These are phyloP conservation scores for Zarea fungicola DNA, from an alignment of 2,329 filamentous ascomycete species.

Conservation along the genomic window DNA sequence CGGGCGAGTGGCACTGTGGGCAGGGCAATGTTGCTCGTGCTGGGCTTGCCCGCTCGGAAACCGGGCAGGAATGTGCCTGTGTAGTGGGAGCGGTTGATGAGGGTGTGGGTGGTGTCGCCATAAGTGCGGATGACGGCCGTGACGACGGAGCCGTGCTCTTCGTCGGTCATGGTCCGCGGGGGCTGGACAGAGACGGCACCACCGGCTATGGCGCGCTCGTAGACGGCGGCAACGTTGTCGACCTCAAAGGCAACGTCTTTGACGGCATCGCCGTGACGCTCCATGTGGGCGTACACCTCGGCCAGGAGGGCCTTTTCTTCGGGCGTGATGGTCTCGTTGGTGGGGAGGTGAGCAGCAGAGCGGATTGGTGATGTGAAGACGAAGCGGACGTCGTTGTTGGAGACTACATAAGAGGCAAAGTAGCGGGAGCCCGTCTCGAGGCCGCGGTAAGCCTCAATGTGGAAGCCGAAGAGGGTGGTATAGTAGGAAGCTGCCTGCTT, in stretches of 20 bases:
- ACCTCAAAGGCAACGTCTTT: conserved; percentile 96
- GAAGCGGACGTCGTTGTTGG: conserved; percentile 71
- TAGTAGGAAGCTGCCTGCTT: conserved; percentile 93
- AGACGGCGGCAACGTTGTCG: conserved; percentile 79
- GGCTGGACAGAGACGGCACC: conserved; percentile 58
- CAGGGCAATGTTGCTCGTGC: conserved; percentile 38
- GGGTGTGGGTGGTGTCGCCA: conserved; percentile 90
- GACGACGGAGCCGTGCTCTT: conserved; percentile 60
- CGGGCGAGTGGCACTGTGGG: conserved; percentile 63
- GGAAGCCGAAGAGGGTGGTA: conserved; percentile 80
- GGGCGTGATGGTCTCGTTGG: conserved; percentile 54
- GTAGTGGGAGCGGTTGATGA: conserved; percentile 70
- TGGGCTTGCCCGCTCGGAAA: conserved; percentile 54
- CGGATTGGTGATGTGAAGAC: conserved; percentile 79
- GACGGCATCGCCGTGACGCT: conserved; percentile 86
- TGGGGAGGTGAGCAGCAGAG: conserved; percentile 47
- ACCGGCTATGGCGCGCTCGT: conserved; percentile 62
- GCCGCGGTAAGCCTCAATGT: conserved; percentile 74
- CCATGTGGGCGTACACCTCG: conserved; percentile 77
- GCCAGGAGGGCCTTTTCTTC: conserved; percentile 61
- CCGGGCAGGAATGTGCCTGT: conserved; percentile 76
- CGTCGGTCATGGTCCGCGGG: conserved; percentile 51
- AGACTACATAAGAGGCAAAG: conserved; percentile 78
- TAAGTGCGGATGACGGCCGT: conserved; percentile 85
- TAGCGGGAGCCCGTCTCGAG: conserved; percentile 82